phyloP scores from a whole-genome alignment of 306 rosid species.

The Ochetophila trinervis region DNA sequence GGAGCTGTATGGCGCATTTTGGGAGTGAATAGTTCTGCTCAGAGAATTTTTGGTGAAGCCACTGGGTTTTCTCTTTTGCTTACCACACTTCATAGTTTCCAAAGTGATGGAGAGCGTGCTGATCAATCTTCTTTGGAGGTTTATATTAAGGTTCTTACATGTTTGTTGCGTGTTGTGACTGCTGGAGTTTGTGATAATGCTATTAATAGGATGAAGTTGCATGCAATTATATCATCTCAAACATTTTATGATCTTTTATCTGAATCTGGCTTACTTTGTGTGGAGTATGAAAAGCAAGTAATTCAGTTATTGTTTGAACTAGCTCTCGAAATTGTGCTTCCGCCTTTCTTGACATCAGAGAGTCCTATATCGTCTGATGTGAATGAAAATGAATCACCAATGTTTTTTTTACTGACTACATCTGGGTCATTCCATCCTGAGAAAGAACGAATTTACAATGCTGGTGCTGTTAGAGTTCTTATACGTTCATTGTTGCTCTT shows the following conservation, averaged over 20 bases:
- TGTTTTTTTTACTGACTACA: slow-evolving; percentile 54
- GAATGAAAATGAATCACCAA: slow-evolving; percentile 45
- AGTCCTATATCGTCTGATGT: slow-evolving; percentile 41
- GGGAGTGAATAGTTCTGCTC: slow-evolving; percentile 76
- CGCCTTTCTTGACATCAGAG: slow-evolving; percentile 72
- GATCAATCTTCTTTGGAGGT: slow-evolving; percentile 57
- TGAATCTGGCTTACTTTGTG: slow-evolving; percentile 90
- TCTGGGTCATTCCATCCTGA: slow-evolving; percentile 78
- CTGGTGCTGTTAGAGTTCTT: slow-evolving; percentile 79
- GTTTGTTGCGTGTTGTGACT: slow-evolving; percentile 75
- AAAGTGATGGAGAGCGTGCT: slow-evolving; percentile 52
- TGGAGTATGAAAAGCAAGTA: slow-evolving; percentile 86
- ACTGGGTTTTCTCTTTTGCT: slow-evolving; percentile 98
- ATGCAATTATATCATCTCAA: slow-evolving; percentile 71
- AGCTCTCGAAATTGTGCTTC: slow-evolving; percentile 85
- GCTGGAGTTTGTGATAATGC: slow-evolving; percentile 80
- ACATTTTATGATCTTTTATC: slow-evolving; percentile 87
- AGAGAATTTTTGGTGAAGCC: slow-evolving; percentile 90
- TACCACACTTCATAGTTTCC: slow-evolving; percentile 92
- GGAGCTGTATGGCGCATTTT: slow-evolving; percentile 87
- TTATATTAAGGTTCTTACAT: slow-evolving; percentile 58
- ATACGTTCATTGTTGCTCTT: slow-evolving; percentile 73
- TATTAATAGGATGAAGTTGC: slow-evolving; percentile 79
- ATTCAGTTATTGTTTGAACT: slow-evolving; percentile 90
- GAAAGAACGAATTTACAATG: slow-evolving; percentile 79